Base-by-base conservation (phyloP, 2,329 filamentous ascomycete species). In the Exophiala calicioides region DNA sequence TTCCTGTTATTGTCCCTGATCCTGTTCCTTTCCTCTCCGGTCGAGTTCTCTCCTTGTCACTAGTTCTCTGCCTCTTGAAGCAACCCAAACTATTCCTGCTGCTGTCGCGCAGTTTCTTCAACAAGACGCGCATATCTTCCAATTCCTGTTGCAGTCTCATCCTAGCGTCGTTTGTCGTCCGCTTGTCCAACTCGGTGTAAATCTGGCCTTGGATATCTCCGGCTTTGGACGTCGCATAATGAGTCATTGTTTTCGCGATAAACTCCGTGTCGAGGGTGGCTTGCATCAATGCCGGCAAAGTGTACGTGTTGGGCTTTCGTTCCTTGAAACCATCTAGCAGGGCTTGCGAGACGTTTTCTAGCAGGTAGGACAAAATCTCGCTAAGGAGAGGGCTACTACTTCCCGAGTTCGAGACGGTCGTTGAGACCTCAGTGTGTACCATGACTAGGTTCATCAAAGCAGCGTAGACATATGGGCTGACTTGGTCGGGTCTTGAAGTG, bases 241-340 rank as follows among this genome's bases (percentile, higher is more conserved):
- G 85, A 51, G 81, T 87, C 24, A 98, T 78, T 4, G 91, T 96
- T 72, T 98, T 93, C 1, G 90, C 88, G 47, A 97, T 84, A 63
- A 98, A 97, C 68, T 98, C 93, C 1, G 96, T 90, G 62, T 98
- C 93, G 1, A 98, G 80, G 0, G 93, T 98, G 1, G 94, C 94
- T 69, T 98, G 94, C 84, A 97, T 95, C 39, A 98, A 79, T 5
- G 87, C 85, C 4, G 85, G 76, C 0, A 98, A 81, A 1, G 82
- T 79, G 69, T 93, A 97, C 15, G 74, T 75, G 37, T 56, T 57
- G 5, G 55, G 50, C 3, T 75, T 67, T 5, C 85, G 82, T 26
- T 74, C 65, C 65, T 79, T 75, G 75, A 97, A 95, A 0, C 88
- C 84, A 20, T 85, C 79, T 12, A 96, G 82, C n/a, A 97, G 82